Conservation (phyloP, 177 flowering plant genomes). For the Vitis hybrid region DNA sequence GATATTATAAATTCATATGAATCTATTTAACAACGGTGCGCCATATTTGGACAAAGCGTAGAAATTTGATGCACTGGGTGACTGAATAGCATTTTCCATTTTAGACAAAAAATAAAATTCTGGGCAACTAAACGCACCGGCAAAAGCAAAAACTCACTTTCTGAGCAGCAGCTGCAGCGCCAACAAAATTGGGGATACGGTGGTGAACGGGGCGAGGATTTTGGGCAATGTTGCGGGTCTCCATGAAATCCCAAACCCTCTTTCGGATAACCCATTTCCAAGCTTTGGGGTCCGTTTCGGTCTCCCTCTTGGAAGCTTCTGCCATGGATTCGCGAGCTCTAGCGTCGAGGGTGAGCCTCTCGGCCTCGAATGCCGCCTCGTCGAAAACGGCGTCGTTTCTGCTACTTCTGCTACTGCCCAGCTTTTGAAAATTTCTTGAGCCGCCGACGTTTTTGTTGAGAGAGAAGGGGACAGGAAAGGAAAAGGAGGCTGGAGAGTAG, state of each 20-base stretch:
- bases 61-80: too few species aligned
- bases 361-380: slow-evolving; percentile 64
- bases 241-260: slow-evolving; percentile 88
- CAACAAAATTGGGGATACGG: slow-evolving; percentile 84
- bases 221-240: slow-evolving; percentile 66
- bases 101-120: not conserved
- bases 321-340: slow-evolving; percentile 65
- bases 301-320: slow-evolving; percentile 45
- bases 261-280: slow-evolving; percentile 93
- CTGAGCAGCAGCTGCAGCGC: slow-evolving; percentile 64
- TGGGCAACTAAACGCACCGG: not conserved
- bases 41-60: too few species aligned
- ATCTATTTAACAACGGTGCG: too few species aligned
- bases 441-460: not conserved
- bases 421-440: slow-evolving; percentile 5
- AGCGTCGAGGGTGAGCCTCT: slow-evolving; percentile 59
- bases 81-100: too few species aligned
- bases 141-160: slow-evolving; percentile 29
- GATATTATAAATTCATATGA: too few species aligned
- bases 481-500: not conserved
- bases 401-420: slow-evolving; percentile 16
- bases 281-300: slow-evolving; percentile 48
- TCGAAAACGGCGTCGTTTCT: slow-evolving; percentile 33
- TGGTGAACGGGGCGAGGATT: slow-evolving; percentile 92
- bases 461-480: not conserved